Percentiles rank a stretch among this genome's conserved stretches.
Evolutionary conservation across 2,329 filamentous ascomycete genomes (phyloP).

Genomic region (Verticillium longisporum): DNA sequence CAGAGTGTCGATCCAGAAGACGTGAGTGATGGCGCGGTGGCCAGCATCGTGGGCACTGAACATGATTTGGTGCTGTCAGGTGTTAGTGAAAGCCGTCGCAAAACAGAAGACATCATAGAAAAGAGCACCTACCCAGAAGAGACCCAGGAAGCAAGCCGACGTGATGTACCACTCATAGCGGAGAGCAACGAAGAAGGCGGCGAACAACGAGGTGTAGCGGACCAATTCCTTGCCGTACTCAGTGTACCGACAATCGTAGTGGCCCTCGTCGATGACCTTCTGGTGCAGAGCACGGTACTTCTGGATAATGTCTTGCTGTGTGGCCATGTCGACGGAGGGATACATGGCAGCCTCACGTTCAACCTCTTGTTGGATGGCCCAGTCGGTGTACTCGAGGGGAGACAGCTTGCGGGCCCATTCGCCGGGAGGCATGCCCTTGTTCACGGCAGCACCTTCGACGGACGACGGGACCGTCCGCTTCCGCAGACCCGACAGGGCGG

Average conservation of each 20-base stretch:
- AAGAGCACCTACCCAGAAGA: conserved; percentile 47
- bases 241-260: conserved; percentile 51
- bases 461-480: conserved; percentile 1
- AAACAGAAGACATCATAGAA: not conserved
- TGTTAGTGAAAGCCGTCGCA: conserved; percentile 8
- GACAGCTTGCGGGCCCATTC: conserved; percentile 1
- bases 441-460: not conserved
- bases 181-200: conserved; percentile 36
- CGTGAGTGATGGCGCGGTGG: conserved; percentile 55
- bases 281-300: conserved; percentile 53
- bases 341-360: conserved; percentile 29
- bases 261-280: conserved; percentile 43
- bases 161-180: conserved; percentile 47
- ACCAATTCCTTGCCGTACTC: conserved; percentile 52
- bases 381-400: conserved; percentile 24
- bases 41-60: conserved; percentile 62
- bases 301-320: conserved; percentile 45
- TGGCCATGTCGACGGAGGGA: conserved; percentile 45
- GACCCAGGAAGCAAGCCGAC: conserved; percentile 51
- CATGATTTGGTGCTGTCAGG: conserved; percentile 56
- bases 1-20: conserved; percentile 50
- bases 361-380: conserved; percentile 26
- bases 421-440: not conserved
- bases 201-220: conserved; percentile 48
- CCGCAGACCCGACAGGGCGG: not conserved